phyloP scores from a whole-genome alignment of 1,139 yeast genomes.

The Saccharomyces hybrid region DNA sequence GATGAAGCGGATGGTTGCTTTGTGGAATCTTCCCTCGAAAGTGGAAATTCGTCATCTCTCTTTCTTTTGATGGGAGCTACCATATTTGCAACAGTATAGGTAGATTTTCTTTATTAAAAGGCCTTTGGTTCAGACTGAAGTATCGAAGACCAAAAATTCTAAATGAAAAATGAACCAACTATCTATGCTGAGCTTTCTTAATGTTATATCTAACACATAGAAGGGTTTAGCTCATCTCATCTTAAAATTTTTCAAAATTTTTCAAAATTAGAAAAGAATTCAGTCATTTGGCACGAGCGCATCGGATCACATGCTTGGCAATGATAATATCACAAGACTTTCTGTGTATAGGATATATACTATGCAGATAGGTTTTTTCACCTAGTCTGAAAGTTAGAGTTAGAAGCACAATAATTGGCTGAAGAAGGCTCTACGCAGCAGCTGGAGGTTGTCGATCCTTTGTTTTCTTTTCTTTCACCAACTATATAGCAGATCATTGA shows the following conservation, averaged over 20 bases:
- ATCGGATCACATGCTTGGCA: neutral
- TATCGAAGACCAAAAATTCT: neutral
- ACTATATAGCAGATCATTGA: neutral
- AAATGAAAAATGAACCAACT: neutral
- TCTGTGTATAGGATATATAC: neutral
- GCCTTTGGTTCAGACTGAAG: neutral
- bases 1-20: slow-evolving; percentile 32
- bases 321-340: no score
- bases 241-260: neutral
- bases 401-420: neutral
- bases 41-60: slow-evolving; percentile 36
- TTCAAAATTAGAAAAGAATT: neutral
- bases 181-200: neutral
- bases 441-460: neutral
- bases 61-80: slow-evolving; percentile 31
- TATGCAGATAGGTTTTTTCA: neutral
- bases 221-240: neutral
- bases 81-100: slow-evolving; percentile 5
- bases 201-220: neutral
- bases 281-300: neutral
- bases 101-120: neutral
- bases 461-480: neutral
- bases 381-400: neutral
- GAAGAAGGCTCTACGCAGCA: neutral
- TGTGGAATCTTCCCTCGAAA: slow-evolving; percentile 34